phyloP scores from a whole-genome alignment of 345 rosid species.

The Jatropha curcas region DNA sequence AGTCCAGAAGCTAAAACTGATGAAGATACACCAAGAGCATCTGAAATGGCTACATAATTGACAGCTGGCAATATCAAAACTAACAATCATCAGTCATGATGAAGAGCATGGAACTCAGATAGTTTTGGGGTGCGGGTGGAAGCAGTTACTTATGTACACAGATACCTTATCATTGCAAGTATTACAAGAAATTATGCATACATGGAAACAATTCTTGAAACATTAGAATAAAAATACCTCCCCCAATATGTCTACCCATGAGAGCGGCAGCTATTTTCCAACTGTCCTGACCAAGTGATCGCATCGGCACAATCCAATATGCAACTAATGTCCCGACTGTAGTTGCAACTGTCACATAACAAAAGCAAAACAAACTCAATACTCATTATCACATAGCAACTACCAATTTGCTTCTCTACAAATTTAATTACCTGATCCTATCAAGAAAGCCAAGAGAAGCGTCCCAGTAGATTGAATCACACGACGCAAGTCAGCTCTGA shows the following conservation, averaged over 20 bases:
- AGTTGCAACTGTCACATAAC: slow-evolving; percentile 61
- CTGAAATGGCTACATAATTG: slow-evolving; percentile 79
- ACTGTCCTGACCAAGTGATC: slow-evolving; percentile 74
- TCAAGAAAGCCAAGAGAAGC: slow-evolving; percentile 69
- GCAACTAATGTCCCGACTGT: slow-evolving; percentile 72
- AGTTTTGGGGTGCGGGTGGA: background rate
- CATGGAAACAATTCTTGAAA: background rate
- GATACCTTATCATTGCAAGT: background rate
- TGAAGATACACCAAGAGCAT: slow-evolving; percentile 65
- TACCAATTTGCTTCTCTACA: too few species aligned
- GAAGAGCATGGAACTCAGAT: background rate
- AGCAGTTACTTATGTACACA: background rate
- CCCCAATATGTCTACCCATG: slow-evolving; percentile 90
- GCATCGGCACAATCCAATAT: slow-evolving; percentile 77
- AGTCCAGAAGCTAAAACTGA: slow-evolving; percentile 79
- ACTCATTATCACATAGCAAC: background rate
- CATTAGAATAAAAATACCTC: slow-evolving; percentile 42
- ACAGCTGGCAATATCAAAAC: slow-evolving; percentile 48
- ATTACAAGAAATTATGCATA: background rate
- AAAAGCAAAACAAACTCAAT: slow-evolving; percentile 6
- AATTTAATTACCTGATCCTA: slow-evolving; percentile 62
- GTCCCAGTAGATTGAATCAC: slow-evolving; percentile 75
- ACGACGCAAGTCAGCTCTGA: slow-evolving; percentile 74
- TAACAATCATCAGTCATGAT: background rate
- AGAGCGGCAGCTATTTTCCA: slow-evolving; percentile 98